These are phyloP conservation scores for Dactylorhiza incarnata DNA, from an alignment of 106 monocot species.

Conservation along the genomic window DNA sequence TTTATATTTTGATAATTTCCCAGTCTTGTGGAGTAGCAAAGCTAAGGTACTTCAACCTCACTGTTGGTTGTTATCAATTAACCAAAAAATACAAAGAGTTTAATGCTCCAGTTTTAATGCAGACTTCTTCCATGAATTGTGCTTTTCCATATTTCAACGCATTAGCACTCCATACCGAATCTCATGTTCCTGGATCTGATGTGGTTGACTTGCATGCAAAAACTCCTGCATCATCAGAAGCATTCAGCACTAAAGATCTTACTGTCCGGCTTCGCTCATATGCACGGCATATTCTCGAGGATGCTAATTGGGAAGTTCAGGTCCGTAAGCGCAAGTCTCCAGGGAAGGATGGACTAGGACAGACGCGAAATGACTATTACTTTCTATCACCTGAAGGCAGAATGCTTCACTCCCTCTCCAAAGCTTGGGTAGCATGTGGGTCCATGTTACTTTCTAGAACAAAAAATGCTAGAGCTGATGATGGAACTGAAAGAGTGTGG, in stretches of 20 bases:
- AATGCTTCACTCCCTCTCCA: slow-evolving; percentile 29
- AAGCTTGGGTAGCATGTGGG: slow-evolving; percentile 66
- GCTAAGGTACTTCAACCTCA: background rate
- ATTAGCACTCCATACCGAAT: background rate
- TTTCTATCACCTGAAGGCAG: slow-evolving; percentile 31
- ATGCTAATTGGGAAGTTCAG: slow-evolving; percentile 47
- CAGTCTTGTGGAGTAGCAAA: too few relatives aligned
- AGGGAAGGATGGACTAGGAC: background rate
- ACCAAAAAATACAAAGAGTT: background rate
- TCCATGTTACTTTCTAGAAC: too few relatives aligned
- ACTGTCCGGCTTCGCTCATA: slow-evolving; percentile 34
- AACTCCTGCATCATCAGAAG: background rate
- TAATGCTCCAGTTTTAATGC: background rate
- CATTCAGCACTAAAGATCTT: slow-evolving; percentile 14
- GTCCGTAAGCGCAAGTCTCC: slow-evolving; percentile 15
- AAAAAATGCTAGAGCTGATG: too few relatives aligned
- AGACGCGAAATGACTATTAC: slow-evolving; percentile 1
- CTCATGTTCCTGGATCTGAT: background rate
- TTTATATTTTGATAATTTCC: too few relatives aligned
- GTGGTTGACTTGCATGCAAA: background rate
- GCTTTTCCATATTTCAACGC: background rate
- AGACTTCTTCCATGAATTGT: background rate
- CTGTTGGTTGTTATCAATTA: background rate
- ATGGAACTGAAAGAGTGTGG: slow-evolving; percentile 42
- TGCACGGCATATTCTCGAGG: slow-evolving; percentile 48